A percentile compares a stretch with the other conserved stretches of the same genome.
phyloP scores from a whole-genome alignment of 2,329 filamentous ascomycete species.

The Xylariales sp. region DNA sequence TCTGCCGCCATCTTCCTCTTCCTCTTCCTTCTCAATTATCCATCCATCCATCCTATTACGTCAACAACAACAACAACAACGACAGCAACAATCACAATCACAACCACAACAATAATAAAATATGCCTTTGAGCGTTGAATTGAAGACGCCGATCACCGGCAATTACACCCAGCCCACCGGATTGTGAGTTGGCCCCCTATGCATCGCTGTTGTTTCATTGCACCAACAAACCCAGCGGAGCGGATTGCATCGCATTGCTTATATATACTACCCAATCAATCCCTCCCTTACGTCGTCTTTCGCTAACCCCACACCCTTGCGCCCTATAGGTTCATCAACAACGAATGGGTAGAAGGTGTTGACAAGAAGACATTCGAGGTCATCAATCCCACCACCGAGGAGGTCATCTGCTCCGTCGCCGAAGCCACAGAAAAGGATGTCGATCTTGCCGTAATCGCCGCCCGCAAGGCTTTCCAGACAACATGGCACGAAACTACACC shows the following conservation, averaged over 20 bases:
- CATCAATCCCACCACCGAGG: constrained; percentile 87
- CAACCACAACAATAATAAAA: neutral
- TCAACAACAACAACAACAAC: constrained; percentile 33
- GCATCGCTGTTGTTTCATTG: neutral
- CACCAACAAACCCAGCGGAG: neutral
- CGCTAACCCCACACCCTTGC: constrained; percentile 35
- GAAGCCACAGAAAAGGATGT: constrained; percentile 91
- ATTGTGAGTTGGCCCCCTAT: constrained; percentile 60
- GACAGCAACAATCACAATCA: constrained; percentile 30
- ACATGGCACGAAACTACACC: constrained; percentile 76
- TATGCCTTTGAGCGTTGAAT: constrained; percentile 66
- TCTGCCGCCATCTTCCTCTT: neutral
- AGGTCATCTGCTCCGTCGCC: constrained; percentile 83
- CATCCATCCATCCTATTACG: neutral
- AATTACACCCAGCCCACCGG: constrained; percentile 69
- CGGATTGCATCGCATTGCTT: neutral
- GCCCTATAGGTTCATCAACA: constrained; percentile 82
- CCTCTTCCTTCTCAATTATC: neutral
- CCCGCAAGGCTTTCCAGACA: constrained; percentile 86
- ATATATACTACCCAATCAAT: neutral
- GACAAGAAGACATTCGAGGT: constrained; percentile 93
- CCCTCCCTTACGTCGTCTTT: no score
- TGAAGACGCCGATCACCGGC: constrained; percentile 76
- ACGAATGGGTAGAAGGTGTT: constrained; percentile 85
- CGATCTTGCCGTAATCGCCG: constrained; percentile 83